These are phyloP conservation scores for Pseudomicrostroma phylloplanum DNA, from an alignment of 1,284 basidiomycete genomes.

Conservation along the genomic window DNA sequence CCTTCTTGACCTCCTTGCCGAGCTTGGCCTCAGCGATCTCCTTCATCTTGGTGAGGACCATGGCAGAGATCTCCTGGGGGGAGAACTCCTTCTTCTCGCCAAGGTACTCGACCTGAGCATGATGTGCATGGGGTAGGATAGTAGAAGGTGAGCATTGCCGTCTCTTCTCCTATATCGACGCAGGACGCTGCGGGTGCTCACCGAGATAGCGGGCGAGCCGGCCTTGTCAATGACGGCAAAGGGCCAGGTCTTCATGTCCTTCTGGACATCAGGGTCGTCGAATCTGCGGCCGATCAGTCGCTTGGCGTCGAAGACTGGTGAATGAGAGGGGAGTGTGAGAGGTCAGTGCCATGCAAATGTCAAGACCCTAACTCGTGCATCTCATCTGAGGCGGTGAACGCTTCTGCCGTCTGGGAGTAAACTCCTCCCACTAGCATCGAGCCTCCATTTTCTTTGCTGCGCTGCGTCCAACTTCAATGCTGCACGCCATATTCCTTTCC, in stretches of 20 bases:
- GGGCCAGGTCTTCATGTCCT: conserved; percentile 68
- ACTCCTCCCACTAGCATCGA: too few species aligned
- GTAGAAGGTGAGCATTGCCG: too few species aligned
- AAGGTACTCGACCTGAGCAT: conserved; percentile 57
- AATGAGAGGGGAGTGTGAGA: neutral
- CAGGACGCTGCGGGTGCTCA: neutral
- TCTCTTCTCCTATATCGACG: too few species aligned
- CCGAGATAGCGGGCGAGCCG: conserved; percentile 57
- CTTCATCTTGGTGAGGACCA: conserved; percentile 99
- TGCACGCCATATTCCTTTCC: too few species aligned
- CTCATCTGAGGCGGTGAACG: neutral
- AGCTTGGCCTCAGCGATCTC: conserved; percentile 65
- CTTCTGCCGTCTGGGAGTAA: too few species aligned
- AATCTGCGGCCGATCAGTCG: conserved; percentile 94
- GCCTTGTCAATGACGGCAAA: conserved; percentile 61
- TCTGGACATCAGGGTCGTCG: conserved; percentile 64
- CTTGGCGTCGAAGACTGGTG: conserved; percentile 51
- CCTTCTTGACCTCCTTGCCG: conserved; percentile 62
- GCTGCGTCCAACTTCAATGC: too few species aligned
- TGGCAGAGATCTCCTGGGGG: conserved; percentile 78
- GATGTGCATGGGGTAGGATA: conserved; percentile 3
- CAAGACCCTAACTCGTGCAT: neutral
- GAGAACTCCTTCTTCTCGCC: conserved; percentile 61
- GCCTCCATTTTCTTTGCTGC: too few species aligned
- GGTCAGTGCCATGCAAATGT: neutral